phyloP scores from a whole-genome alignment of 179 eudicot genomes.

The Sideroxylon spinosum region DNA sequence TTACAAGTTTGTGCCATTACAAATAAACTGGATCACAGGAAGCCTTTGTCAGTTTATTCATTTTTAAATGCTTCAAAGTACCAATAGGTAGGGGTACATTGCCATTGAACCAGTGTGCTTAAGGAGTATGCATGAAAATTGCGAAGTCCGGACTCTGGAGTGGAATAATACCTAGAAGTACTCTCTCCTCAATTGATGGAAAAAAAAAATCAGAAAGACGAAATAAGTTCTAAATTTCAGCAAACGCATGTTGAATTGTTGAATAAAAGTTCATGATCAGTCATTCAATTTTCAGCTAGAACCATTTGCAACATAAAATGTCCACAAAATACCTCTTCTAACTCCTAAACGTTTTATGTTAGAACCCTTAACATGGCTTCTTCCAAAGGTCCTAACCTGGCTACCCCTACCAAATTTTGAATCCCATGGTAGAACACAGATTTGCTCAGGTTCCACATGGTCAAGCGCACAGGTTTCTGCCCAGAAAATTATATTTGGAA shows the following conservation, averaged over 20 bases:
- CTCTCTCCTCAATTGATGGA: constrained; percentile 1
- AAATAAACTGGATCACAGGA: background rate
- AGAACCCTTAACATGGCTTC: background rate
- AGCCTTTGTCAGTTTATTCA: background rate
- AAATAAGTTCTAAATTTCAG: background rate
- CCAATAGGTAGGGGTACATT: background rate
- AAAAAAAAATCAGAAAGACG: background rate
- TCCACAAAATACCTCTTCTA: background rate
- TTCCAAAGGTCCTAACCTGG: too few species aligned
- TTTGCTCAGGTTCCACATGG: background rate
- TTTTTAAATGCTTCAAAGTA: background rate
- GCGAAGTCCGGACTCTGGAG: background rate
- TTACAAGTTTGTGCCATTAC: background rate
- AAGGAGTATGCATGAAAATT: background rate
- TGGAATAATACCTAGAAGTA: background rate
- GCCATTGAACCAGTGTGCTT: background rate
- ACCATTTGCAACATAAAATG: background rate
- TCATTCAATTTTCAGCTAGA: background rate
- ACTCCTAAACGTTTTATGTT: background rate
- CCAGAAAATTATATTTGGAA: background rate
- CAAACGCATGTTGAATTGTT: background rate
- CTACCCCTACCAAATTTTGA: background rate
- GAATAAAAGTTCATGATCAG: background rate
- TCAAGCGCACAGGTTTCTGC: background rate
- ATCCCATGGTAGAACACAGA: background rate